Percentiles rank a stretch among this genome's conserved stretches.
phyloP scores from a whole-genome alignment of 2,329 filamentous ascomycete genomes.

The Sarocladiaceae sp. region DNA sequence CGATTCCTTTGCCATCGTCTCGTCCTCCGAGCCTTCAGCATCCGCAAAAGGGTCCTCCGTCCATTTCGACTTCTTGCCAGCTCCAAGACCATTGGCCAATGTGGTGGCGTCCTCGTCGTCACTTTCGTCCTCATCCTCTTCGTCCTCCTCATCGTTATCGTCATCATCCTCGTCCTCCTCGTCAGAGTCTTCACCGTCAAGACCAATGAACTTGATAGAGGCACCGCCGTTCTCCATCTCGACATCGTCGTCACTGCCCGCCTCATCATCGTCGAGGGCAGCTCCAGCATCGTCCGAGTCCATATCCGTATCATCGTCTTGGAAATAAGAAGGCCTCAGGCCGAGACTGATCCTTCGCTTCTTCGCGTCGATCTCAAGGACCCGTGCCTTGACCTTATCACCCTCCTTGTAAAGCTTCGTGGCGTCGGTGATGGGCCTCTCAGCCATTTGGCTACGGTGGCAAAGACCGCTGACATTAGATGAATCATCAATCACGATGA shows the following conservation, averaged over 20 bases:
- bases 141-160: conserved; percentile 25
- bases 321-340: conserved; percentile 89
- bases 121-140: conserved; percentile 31
- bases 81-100: conserved; percentile 56
- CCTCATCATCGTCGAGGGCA: conserved; percentile 39
- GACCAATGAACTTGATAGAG: conserved; percentile 39
- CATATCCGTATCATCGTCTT: conserved; percentile 53
- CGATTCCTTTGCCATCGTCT: conserved; percentile 26
- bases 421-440: conserved; percentile 77
- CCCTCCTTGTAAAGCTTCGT: conserved; percentile 85
- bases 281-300: conserved; percentile 44
- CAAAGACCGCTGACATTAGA: conserved; percentile 89
- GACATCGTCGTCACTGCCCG: conserved; percentile 44
- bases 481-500: conserved; percentile 84
- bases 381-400: conserved; percentile 87
- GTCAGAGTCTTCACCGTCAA: conserved; percentile 40
- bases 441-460: conserved; percentile 88
- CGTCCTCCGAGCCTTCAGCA: conserved; percentile 37
- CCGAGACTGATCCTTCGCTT: conserved; percentile 83
- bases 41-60: conserved; percentile 65
- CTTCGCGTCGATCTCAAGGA: conserved; percentile 71
- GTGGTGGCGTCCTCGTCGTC: conserved; percentile 35
- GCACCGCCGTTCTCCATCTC: conserved; percentile 43
- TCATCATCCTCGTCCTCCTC: conserved; percentile 35
- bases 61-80: conserved; percentile 87